Evolutionary conservation across 2,329 filamentous ascomycete genomes (phyloP).

Genomic region (Tolypocladium ovalisporum): DNA sequence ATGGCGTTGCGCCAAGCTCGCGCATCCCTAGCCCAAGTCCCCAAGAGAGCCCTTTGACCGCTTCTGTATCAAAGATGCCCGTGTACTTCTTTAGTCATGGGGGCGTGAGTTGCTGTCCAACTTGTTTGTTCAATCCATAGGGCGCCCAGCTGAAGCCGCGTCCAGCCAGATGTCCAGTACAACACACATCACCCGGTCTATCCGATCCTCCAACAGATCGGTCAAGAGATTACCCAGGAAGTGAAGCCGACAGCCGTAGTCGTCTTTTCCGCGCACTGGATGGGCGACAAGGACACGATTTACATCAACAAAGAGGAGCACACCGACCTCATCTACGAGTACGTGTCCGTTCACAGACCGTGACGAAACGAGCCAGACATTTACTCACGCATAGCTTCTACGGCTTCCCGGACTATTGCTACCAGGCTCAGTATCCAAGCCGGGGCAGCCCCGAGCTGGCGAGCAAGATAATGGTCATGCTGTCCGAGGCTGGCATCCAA

Average conservation of each 20-base stretch:
- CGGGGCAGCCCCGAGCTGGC: slow-evolving; percentile 50
- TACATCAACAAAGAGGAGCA: slow-evolving; percentile 54
- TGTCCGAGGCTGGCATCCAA: slow-evolving; percentile 47
- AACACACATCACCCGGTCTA: slow-evolving; percentile 59
- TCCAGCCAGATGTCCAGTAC: slow-evolving; percentile 55
- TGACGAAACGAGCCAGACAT: neutral
- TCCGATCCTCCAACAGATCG: slow-evolving; percentile 50
- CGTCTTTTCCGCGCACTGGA: slow-evolving; percentile 72
- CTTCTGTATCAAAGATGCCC: slow-evolving; percentile 14
- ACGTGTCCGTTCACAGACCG: neutral
- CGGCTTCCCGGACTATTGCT: slow-evolving; percentile 60
- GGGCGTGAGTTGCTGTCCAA: slow-evolving; percentile 21
- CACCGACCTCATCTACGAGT: slow-evolving; percentile 63
- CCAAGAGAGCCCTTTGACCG: too few relatives aligned
- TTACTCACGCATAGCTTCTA: slow-evolving; percentile 48
- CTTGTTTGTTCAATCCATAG: too few relatives aligned
- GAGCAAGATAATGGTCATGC: slow-evolving; percentile 40
- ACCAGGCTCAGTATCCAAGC: slow-evolving; percentile 56
- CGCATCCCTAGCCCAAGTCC: neutral
- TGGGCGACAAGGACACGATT: slow-evolving; percentile 43
- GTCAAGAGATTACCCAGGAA: slow-evolving; percentile 57
- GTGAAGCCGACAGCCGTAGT: slow-evolving; percentile 64
- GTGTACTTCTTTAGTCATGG: slow-evolving; percentile 42
- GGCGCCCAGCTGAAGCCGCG: slow-evolving; percentile 4
- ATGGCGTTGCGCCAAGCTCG: neutral